Base-by-base conservation (phyloP, 2,329 filamentous ascomycete genomes). In the Hymenoscyphus linearis region DNA sequence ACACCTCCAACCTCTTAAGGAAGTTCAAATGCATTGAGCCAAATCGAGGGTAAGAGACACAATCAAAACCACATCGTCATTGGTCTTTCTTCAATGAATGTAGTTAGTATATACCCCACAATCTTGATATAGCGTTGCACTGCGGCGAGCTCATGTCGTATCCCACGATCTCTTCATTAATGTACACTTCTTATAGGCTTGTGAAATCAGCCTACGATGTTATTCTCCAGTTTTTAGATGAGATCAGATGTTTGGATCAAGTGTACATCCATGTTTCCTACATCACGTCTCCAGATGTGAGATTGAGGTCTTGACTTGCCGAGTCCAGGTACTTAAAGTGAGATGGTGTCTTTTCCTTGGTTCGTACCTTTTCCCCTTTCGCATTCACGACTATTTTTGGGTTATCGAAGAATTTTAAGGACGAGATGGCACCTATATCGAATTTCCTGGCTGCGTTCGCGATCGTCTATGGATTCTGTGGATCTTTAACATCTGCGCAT, bases 401-500 rank as follows among this genome's bases (percentile, higher is more conserved):
- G 10, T n/a, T 27, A 50, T 18, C 27, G 31, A 36, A 13, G 6
- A 27, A 36, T 3, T 12, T 52, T 5, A 52, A 44, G 26, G 37
- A 10, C 54, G 57, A 60, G 27, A 60, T 60, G 59, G 54, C 59
- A 37, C 59, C 59, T n/a, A 52, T 57, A 22, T 57, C 54, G 7
- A 53, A 34, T 40, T 53, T 60, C 27, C 18, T 57, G 7, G 44
- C 55, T 37, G 59, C 55, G 35, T 53, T 60, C 44, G 54, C 59
- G 35, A 10, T 60, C n/a, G 54, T 31, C 14, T 60, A 57, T 54
- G 59, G 59, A 22, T 60, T 60, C 14, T 60, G 55, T 35, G 59
- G 54, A 53, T 25, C 52, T 34, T 22, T 60, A 16, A 53, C 59
- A n/a, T 47, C 54, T 27, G 59, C 59, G 18, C 59, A 60, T 26